A percentile compares a stretch with the other conserved stretches of the same genome.
phyloP scores from a whole-genome alignment of 768 basidiomycete species.

The Mycena rebaudengoi region DNA sequence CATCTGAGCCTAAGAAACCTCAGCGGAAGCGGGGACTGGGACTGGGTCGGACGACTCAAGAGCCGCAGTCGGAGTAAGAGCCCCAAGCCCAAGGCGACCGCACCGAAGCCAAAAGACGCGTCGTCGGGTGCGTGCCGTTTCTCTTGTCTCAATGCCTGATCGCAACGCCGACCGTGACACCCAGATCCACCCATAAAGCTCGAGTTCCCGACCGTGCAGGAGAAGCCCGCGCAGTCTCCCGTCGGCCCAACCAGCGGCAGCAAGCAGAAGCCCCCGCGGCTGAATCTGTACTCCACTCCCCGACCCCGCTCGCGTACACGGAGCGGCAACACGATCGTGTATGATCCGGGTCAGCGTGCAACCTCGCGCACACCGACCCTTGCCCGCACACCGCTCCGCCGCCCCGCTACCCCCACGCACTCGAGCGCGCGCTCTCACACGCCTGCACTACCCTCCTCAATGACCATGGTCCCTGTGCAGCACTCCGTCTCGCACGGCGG shows the following conservation, averaged over 20 bases:
- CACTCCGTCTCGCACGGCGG: conserved; percentile 20
- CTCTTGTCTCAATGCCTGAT: too few relatives aligned
- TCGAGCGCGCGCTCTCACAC: background rate
- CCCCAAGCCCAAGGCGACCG: conserved; percentile 3
- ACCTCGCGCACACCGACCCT: conserved; percentile 16
- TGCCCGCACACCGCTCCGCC: conserved; percentile 19
- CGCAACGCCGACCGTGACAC: background rate
- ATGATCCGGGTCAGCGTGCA: conserved; percentile 10
- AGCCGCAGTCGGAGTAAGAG: conserved; percentile 17
- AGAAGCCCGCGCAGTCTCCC: background rate
- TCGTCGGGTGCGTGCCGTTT: background rate
- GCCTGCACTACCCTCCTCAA: background rate
- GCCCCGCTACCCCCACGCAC: conserved; percentile 22
- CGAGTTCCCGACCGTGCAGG: conserved; percentile 14
- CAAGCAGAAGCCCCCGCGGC: conserved; percentile 23
- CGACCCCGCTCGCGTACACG: conserved; percentile 12
- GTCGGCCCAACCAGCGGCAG: background rate
- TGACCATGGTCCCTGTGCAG: conserved; percentile 3
- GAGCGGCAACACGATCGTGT: conserved; percentile 14
- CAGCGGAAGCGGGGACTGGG: conserved; percentile 26
- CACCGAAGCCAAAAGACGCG: background rate
- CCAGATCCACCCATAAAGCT: conserved; percentile 14
- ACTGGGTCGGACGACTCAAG: conserved; percentile 25
- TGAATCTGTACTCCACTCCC: conserved; percentile 2
- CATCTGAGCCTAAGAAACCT: conserved; percentile 23